Evolutionary conservation across 1,284 basidiomycete species (phyloP), one percentile per base, ranked within the genome.

Genomic region (Ceratobasidium theobromae): DNA sequence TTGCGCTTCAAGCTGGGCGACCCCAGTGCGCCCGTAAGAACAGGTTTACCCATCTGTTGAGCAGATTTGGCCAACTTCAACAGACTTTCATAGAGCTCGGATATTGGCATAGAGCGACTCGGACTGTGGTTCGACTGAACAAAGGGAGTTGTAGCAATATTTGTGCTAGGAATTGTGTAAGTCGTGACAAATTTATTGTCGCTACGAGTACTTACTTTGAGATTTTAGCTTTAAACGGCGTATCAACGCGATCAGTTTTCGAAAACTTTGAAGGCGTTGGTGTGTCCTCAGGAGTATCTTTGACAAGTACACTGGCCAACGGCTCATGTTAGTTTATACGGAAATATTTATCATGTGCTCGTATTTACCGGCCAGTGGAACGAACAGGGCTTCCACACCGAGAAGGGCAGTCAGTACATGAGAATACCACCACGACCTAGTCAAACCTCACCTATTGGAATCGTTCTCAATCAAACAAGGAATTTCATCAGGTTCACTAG

Each of bases 51-150:
- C 58, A 62, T 62, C 27, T 41, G 30, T 5, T 46, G 46, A 6
- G 48, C 58, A n/a, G 58, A 52, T 38, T 21, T 62, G 18, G 58
- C 58, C 3, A 62, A 48, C 27, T 40, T 62, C 21, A 48, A 38
- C 48, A 62, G 41, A 38, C 40, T 49, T 18, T 62, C 58, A 1
- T 49, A 46, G 45, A 62, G 58, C 5, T 62, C 43, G 23, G 58
- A 30, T 48, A 62, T 62, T 14, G 58, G 58, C 25, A 51, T 3
- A 25, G 23, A 27, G 12, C 38, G 41, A 14, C 30, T 25, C 8
- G 54, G 16, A n/a, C 23, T 27, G 38, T 18, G 33, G 21, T 3
- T 40, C 5, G 40, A n/a, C 14, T 57, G n/a, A n/a, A n/a, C n/a
- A n/a, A n/a, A n/a, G n/a, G n/a, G n/a, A n/a, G n/a, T n/a, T n/a